These are phyloP conservation scores for Aspergillus kassunensis DNA, from an alignment of 495 filamentous ascomycete genomes.

Conservation along the genomic window DNA sequence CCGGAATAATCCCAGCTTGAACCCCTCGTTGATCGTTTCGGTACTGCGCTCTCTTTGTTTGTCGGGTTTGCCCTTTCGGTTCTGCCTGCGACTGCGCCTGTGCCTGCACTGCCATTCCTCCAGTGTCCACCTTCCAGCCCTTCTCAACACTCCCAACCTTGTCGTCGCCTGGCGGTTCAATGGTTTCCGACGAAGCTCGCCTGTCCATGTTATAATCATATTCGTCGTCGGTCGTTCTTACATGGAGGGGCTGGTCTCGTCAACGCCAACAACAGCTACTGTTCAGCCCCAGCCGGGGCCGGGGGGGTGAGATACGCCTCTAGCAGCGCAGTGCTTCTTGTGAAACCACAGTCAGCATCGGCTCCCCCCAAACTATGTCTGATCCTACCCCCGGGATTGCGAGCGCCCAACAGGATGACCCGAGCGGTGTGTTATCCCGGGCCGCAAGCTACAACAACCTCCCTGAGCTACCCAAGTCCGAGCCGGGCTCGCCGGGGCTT, in stretches of 20 bases:
- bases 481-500: slow-evolving; percentile 26
- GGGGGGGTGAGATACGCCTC: slow-evolving; percentile 31
- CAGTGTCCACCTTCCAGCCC: slow-evolving; percentile 4
- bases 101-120: slow-evolving; percentile 6
- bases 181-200: slow-evolving; percentile 1
- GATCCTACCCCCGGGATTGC: slow-evolving; percentile 25
- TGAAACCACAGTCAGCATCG: slow-evolving; percentile 14
- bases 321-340: slow-evolving; percentile 13
- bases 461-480: slow-evolving; percentile 23
- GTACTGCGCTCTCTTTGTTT: slow-evolving; percentile 6
- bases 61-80: slow-evolving; percentile 6
- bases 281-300: slow-evolving; percentile 18
- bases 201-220: slow-evolving; percentile 24
- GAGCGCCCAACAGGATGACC: slow-evolving; percentile 25
- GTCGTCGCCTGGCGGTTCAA: slow-evolving; percentile 6
- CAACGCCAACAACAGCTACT: slow-evolving; percentile 24
- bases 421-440: slow-evolving; percentile 27
- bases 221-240: slow-evolving; percentile 20
- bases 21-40: not conserved
- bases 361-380: slow-evolving; percentile 31
- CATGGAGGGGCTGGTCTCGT: slow-evolving; percentile 45
- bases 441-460: slow-evolving; percentile 45
- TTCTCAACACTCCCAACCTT: not conserved
- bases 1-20: not conserved
- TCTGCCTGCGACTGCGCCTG: slow-evolving; percentile 1